Base-by-base conservation (phyloP, 225 moss, liverwort and hornwort genomes). In the Marchantia polymorpha region DNA sequence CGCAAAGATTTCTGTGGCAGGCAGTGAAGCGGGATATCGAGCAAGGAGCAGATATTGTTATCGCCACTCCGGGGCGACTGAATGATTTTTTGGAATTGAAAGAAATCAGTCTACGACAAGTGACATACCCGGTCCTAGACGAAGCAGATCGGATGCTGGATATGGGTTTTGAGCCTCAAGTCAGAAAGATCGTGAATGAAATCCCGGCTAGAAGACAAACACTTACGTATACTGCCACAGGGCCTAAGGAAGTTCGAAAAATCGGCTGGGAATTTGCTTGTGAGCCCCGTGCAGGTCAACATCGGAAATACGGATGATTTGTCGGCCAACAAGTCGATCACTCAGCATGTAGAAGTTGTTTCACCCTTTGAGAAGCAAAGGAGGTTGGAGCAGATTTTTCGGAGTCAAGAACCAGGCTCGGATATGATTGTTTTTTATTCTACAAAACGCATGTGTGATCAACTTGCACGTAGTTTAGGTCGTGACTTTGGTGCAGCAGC, bases 141-240 rank as follows among this genome's bases (percentile, higher is more conserved):
- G 96, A 96, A 85, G 96, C 96, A 22, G 96, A 96, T 76, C 94
- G 96, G n/a, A 96, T 96, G 96, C 87, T 96, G 52, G 96, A 96
- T 53, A 96, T 96, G 96, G 96, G 96, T 3, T 96, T 96, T 85
- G 96, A 96, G 78, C 96, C 96, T 50, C 96, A 96, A 74, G 94
- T 96, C 81, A 94, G 96, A 5, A 96, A 96, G 85, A 96, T 96
- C 25, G 94, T 96, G 52, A 96, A 96, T 19, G 96, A 96, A 69
- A 96, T 96, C 69, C 96, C 94, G 7, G 78, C 89, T 30, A 83
- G 92, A 86, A 86, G 96, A 26, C 96, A 96, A 71, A 96, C 96
- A 19, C 90, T 96, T 7, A 96, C 94, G 96, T 96, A 96, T 67
- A 96, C 96, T 71, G 96, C 96, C 1, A 96, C 96, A 0, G 94